Conservation (phyloP, 768 basidiomycete species). For the Hericium rajendrae region DNA sequence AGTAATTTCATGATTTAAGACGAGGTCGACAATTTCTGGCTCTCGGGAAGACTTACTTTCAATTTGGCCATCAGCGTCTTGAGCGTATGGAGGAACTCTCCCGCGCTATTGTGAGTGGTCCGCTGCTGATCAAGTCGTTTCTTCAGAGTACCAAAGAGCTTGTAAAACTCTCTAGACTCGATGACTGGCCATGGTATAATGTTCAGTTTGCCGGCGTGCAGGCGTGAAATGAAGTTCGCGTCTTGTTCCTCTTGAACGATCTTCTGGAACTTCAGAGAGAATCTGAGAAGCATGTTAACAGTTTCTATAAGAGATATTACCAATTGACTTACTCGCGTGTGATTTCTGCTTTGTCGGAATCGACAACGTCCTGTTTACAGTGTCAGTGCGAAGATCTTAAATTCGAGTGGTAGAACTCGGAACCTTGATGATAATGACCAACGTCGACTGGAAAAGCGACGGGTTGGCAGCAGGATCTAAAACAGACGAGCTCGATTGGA, state of each 20-base stretch:
- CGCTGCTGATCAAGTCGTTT: constrained; percentile 37
- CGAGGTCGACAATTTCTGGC: neutral
- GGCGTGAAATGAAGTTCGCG: constrained; percentile 50
- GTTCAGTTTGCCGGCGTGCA: constrained; percentile 43
- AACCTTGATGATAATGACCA: constrained; percentile 58
- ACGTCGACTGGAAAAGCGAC: constrained; percentile 45
- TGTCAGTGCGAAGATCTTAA: neutral
- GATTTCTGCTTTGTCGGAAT: constrained; percentile 51
- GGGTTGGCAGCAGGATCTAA: constrained; percentile 52
- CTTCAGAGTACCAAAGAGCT: constrained; percentile 39
- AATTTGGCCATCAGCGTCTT: constrained; percentile 62
- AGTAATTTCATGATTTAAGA: no score
- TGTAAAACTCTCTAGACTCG: constrained; percentile 51
- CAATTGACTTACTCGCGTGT: constrained; percentile 37
- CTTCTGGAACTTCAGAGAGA: constrained; percentile 45
- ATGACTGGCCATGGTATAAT: constrained; percentile 66
- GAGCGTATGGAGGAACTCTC: constrained; percentile 45
- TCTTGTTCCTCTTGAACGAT: constrained; percentile 54
- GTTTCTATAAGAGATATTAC: neutral
- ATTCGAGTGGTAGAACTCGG: neutral
- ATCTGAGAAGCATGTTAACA: constrained; percentile 24
- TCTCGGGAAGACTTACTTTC: constrained; percentile 30
- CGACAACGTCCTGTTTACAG: constrained; percentile 44
- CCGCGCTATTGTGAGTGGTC: constrained; percentile 39
- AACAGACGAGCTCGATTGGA: constrained; percentile 46